phyloP scores from a whole-genome alignment of 2,329 filamentous ascomycete genomes.

The Colletotrichum agaves region DNA sequence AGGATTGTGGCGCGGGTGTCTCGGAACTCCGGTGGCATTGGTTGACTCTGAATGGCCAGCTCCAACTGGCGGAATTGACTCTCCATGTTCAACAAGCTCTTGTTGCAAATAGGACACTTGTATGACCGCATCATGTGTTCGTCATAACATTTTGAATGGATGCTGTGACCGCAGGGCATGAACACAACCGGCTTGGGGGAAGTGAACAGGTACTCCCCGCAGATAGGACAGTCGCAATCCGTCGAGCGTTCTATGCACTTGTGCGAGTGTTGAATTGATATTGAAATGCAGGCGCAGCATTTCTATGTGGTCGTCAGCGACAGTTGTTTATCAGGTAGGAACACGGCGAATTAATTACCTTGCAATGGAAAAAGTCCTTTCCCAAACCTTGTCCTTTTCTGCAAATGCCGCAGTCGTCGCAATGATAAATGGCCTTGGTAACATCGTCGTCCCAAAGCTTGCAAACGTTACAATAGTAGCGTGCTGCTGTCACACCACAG shows the following conservation, averaged over 20 bases:
- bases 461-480: constrained; percentile 94
- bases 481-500: constrained; percentile 82
- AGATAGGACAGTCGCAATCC: constrained; percentile 96
- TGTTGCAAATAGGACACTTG: constrained; percentile 96
- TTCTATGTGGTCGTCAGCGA: constrained; percentile 60
- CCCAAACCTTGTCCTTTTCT: constrained; percentile 89
- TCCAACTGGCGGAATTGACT: constrained; percentile 92
- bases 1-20: constrained; percentile 85
- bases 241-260: constrained; percentile 95
- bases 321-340: neutral
- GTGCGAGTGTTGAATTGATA: constrained; percentile 84
- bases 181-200: constrained; percentile 90
- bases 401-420: constrained; percentile 95
- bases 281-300: constrained; percentile 94
- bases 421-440: constrained; percentile 94
- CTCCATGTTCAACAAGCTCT: constrained; percentile 98
- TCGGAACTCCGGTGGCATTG: constrained; percentile 87
- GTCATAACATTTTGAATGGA: constrained; percentile 89
- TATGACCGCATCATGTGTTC: constrained; percentile 91
- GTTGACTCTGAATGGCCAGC: constrained; percentile 85
- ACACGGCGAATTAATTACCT: constrained; percentile 67
- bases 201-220: constrained; percentile 95
- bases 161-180: constrained; percentile 95
- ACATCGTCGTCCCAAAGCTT: constrained; percentile 97
- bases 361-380: constrained; percentile 98